These are phyloP conservation scores for Penicillium italicum DNA, from an alignment of 2,329 filamentous ascomycete species.

Conservation along the genomic window DNA sequence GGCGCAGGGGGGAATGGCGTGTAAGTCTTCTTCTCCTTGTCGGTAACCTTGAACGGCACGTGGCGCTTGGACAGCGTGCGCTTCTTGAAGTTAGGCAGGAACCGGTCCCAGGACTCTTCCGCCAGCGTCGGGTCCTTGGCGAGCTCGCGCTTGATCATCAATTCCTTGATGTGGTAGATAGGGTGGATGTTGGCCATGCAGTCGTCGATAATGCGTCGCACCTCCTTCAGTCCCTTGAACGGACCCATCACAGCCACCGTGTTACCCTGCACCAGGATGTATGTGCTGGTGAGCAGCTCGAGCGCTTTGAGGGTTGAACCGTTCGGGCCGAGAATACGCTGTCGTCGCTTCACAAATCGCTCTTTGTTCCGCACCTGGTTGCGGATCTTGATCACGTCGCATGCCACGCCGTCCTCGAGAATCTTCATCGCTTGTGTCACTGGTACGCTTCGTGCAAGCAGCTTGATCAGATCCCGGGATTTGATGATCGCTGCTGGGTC, in stretches of 20 bases:
- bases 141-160: slow-evolving; percentile 91
- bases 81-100: slow-evolving; percentile 96
- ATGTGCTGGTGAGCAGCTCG: slow-evolving; percentile 84
- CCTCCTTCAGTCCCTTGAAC: slow-evolving; percentile 89
- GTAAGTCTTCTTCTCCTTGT: slow-evolving; percentile 92
- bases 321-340: slow-evolving; percentile 86
- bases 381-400: slow-evolving; percentile 94
- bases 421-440: slow-evolving; percentile 71
- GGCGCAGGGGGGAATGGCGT: slow-evolving; percentile 95
- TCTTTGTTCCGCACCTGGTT: slow-evolving; percentile 90
- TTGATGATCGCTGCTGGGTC: slow-evolving; percentile 93
- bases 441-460: slow-evolving; percentile 86
- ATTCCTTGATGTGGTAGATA: slow-evolving; percentile 89
- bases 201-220: slow-evolving; percentile 84
- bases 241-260: slow-evolving; percentile 89
- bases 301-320: slow-evolving; percentile 92
- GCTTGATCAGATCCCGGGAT: slow-evolving; percentile 87
- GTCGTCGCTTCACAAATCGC: slow-evolving; percentile 88
- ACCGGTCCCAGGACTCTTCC: slow-evolving; percentile 90
- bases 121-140: slow-evolving; percentile 83
- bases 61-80: slow-evolving; percentile 79
- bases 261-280: slow-evolving; percentile 94
- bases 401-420: slow-evolving; percentile 83
- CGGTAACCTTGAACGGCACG: slow-evolving; percentile 77
- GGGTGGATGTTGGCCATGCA: slow-evolving; percentile 94